Conservation (phyloP, 495 filamentous ascomycete species). For the Sphaerosporella brunnea region DNA sequence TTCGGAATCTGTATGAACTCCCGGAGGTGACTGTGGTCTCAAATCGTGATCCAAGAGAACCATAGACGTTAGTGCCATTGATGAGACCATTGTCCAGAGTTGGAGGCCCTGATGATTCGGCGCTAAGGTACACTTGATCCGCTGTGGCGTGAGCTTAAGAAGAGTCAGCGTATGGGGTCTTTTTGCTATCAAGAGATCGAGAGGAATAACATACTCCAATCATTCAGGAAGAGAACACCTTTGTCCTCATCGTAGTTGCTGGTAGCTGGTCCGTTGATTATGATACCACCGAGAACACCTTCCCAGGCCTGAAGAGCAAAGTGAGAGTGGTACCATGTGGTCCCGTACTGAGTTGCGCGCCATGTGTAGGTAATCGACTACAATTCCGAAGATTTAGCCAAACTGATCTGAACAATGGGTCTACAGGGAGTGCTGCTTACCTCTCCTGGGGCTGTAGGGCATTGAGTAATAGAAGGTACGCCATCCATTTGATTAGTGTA, state of each 20-base stretch:
- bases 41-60: not conserved
- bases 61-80: not conserved
- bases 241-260: constrained; percentile 33
- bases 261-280: constrained; percentile 33
- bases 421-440: no score
- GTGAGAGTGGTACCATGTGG: no score
- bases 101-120: not conserved
- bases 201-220: constrained; percentile 24
- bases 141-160: not conserved
- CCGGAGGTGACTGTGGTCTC: not conserved
- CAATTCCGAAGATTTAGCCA: no score
- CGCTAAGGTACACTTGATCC: not conserved
- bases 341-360: no score
- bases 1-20: not conserved
- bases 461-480: no score
- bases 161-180: not conserved
- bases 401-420: no score
- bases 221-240: constrained; percentile 29
- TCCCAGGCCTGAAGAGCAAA: constrained; percentile 41
- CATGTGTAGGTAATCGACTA: no score
- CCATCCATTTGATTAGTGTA: no score
- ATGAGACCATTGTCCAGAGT: not conserved
- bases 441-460: no score
- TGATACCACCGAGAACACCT: constrained; percentile 29
- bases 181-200: not conserved